Evolutionary conservation across 148 eudicot species (phyloP), one percentile per base, ranked within the genome.

Genomic region (Fagopyrum homotropicum): DNA sequence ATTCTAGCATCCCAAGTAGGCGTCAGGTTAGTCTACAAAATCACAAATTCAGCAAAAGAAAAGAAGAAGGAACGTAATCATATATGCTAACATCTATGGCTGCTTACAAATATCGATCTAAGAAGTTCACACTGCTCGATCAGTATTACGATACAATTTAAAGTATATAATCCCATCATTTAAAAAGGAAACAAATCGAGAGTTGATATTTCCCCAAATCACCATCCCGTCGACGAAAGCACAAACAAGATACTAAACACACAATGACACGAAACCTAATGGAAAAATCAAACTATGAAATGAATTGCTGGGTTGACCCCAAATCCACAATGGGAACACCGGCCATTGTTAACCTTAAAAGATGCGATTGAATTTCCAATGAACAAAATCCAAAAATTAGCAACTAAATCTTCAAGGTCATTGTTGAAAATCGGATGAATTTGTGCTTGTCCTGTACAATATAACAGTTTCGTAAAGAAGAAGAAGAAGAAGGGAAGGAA

Each of bases 1-100:
- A 90, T 89, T 95, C 96, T 95, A 87, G 63, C 71, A 68, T 60
- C 70, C 72, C 44, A 40, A 74, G 45, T 50, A 47, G 43, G 66
- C 15, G 10, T 55, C 3, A 47, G 72, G 75, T 66, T 80, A 68
- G 12, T 60, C 56, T 46, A 2, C 14, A 44, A 69, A 57, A 57
- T 19, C 40, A 61, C 5, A 68, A 2, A 69, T 1, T 35, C 60
- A 55, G 64, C 68, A 48, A 43, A 35, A 9, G 6, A 61, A 17
- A 44, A 8, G 61, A 71, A 56, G 29, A 63, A 10, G 2, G 10
- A 40, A 43, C 4, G 1, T 9, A 43, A 12, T 66, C 71, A 66
- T 66, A 15, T 30, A 30, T 30, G 2, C 52, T 14, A 63, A 4
- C 45, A 57, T 9, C 63, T 57, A 57, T 11, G 22, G 2, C 63